Evolutionary conservation across 345 rosid genomes (phyloP).

Genomic region (Sisymbrium irio): DNA sequence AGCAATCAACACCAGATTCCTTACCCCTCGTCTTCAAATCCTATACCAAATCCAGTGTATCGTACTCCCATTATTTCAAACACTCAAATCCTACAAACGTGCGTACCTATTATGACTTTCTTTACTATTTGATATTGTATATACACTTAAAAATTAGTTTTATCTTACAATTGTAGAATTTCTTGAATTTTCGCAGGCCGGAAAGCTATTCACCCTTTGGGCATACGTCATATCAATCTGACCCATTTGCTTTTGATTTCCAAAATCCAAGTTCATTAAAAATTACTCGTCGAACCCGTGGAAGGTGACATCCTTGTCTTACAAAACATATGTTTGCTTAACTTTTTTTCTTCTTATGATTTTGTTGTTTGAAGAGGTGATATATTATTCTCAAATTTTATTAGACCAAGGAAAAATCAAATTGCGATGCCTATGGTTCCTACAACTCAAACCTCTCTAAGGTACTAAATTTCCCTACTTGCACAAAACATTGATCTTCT

Average conservation of each 20-base stretch:
- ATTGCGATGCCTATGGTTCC: conserved; percentile 13
- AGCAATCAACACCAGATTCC: conserved; percentile 1
- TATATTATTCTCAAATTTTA: neutral
- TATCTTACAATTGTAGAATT: neutral
- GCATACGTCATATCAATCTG: neutral
- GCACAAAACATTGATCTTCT: neutral
- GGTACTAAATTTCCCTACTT: neutral
- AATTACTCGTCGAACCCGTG: conserved; percentile 14
- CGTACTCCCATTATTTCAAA: neutral
- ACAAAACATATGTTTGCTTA: neutral
- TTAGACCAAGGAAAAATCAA: conserved; percentile 10
- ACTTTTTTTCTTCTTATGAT: neutral
- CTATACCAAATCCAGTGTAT: conserved; percentile 2
- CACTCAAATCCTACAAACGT: neutral
- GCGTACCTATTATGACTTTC: neutral
- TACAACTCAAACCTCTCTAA: conserved; percentile 5
- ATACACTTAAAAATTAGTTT: neutral
- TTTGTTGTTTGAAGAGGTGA: neutral
- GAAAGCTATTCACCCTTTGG: neutral
- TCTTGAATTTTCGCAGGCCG: neutral
- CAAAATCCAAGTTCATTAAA: conserved; percentile 4
- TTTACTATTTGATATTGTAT: neutral
- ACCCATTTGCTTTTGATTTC: neutral
- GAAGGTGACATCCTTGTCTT: conserved; percentile 17
- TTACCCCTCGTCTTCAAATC: neutral